A percentile compares a stretch with the other conserved stretches of the same genome.
phyloP scores from a whole-genome alignment of 345 rosid species.

The Euphorbia pulcherrima region DNA sequence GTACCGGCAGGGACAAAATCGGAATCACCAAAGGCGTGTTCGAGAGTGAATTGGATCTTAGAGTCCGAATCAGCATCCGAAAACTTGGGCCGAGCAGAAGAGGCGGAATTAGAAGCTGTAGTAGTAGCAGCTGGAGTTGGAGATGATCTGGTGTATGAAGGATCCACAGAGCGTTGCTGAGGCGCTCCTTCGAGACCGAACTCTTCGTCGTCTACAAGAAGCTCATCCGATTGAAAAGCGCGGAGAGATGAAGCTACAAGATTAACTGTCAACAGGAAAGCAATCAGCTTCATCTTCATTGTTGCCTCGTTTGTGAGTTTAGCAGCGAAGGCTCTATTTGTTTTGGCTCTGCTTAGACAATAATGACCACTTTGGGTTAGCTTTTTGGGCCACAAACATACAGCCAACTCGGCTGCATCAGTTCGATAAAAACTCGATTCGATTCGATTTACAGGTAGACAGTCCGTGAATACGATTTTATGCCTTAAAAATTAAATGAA shows the following conservation, averaged over 20 bases:
- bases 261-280: slow-evolving; percentile 2
- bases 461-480: too few species aligned
- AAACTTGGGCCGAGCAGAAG: slow-evolving; percentile 43
- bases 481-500: too few species aligned
- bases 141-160: slow-evolving; percentile 34
- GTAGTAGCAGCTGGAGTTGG: slow-evolving; percentile 19
- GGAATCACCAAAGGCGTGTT: slow-evolving; percentile 89
- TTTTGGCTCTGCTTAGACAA: background rate
- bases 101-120: slow-evolving; percentile 9
- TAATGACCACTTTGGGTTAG: too few species aligned
- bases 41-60: slow-evolving; percentile 83
- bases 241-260: background rate
- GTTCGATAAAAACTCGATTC: too few species aligned
- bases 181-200: slow-evolving; percentile 65
- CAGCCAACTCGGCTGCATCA: too few species aligned
- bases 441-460: too few species aligned
- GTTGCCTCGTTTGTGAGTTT: background rate
- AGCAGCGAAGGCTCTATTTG: background rate
- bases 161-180: slow-evolving; percentile 35
- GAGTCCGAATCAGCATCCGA: slow-evolving; percentile 82
- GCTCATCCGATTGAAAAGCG: slow-evolving; percentile 85
- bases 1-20: slow-evolving; percentile 74
- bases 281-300: background rate
- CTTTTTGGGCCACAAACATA: too few species aligned
- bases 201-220: slow-evolving; percentile 76